Base-by-base conservation (phyloP, 768 basidiomycete genomes). In the Boletellus emodensis region DNA sequence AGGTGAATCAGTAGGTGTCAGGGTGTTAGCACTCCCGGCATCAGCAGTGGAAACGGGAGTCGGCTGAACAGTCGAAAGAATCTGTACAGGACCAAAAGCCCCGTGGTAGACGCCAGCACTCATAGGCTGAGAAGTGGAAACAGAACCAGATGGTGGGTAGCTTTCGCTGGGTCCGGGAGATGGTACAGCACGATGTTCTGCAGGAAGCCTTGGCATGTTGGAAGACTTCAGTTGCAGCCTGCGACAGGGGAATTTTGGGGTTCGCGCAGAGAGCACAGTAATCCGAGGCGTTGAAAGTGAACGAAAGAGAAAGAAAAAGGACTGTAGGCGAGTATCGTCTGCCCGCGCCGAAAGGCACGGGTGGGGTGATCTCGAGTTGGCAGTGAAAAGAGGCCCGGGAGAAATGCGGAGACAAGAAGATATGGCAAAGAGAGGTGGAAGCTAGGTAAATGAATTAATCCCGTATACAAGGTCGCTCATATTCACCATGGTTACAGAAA, bases 81-180 rank as follows among this genome's bases (percentile, higher is more conserved):
- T n/a, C n/a, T n/a, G n/a, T n/a, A n/a, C n/a, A n/a, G n/a, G n/a
- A n/a, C n/a, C n/a, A n/a, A n/a, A n/a, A n/a, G 0, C 34, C 38
- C 48, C 56, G 11, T 61, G 65, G 22, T 78, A 24, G 20, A 73
- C 62, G 18, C 53, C 64, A 34, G 73, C 45, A 15, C 80, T 28
- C 3, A 71, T 65, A n/a, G 62, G 61, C 28, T 75, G 56, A 24
- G 24, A 24, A 26, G 79, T 42, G 3, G 78, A 75, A 34, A 78
- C 59, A 8, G 73, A 68, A 30, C 30, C 4, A 30, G 30, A 7
- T 30, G 30, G 10, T 8, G 8, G 74, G 15, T 67, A 65, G 52
- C 77, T 75, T 42, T 64, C 66, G 10, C 70, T 58, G 32, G 72
- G 62, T 22, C 45, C 53, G 44, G 54, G 35, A 52, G 57, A 14